phyloP scores from a whole-genome alignment of 1,139 yeast genomes.

The Zygoascus meyerae region DNA sequence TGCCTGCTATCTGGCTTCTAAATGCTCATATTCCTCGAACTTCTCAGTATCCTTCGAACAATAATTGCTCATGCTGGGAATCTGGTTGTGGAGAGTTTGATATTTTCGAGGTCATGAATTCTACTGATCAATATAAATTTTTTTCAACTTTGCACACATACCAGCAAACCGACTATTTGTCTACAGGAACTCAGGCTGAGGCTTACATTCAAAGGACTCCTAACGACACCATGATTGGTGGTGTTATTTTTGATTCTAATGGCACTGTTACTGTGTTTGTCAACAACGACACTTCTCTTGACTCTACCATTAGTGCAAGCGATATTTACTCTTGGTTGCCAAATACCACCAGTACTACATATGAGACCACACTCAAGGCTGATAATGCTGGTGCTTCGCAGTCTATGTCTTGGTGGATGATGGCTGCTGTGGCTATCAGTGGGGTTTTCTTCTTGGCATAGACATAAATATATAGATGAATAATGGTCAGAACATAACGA shows the following conservation, averaged over 20 bases:
- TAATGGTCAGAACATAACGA: too few relatives aligned
- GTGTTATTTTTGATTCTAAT: slow-evolving; percentile 66
- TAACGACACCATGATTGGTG: slow-evolving; percentile 71
- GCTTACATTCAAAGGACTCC: slow-evolving; percentile 85
- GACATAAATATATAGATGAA: too few relatives aligned
- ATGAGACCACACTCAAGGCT: not conserved
- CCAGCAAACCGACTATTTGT: slow-evolving; percentile 56
- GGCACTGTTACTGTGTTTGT: slow-evolving; percentile 56
- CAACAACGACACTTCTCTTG: slow-evolving; percentile 51
- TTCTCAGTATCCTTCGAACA: slow-evolving; percentile 64
- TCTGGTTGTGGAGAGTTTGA: slow-evolving; percentile 97
- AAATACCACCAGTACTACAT: not conserved
- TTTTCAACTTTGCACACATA: slow-evolving; percentile 80
- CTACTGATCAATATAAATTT: slow-evolving; percentile 64
- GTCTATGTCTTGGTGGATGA: slow-evolving; percentile 4
- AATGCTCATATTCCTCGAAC: slow-evolving; percentile 95
- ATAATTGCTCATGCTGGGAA: slow-evolving; percentile 85
- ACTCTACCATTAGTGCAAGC: slow-evolving; percentile 18
- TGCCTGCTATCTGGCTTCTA: slow-evolving; percentile 95
- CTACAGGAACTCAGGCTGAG: slow-evolving; percentile 64
- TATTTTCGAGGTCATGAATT: slow-evolving; percentile 69
- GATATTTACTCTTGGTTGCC: slow-evolving; percentile 8
- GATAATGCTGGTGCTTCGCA: not conserved
- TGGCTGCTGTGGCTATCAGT: not conserved
- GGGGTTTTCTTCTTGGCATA: not conserved